Evolutionary conservation across 2,329 filamentous ascomycete genomes (phyloP).

Genomic region (Pyrenophora tritici-repentis): DNA sequence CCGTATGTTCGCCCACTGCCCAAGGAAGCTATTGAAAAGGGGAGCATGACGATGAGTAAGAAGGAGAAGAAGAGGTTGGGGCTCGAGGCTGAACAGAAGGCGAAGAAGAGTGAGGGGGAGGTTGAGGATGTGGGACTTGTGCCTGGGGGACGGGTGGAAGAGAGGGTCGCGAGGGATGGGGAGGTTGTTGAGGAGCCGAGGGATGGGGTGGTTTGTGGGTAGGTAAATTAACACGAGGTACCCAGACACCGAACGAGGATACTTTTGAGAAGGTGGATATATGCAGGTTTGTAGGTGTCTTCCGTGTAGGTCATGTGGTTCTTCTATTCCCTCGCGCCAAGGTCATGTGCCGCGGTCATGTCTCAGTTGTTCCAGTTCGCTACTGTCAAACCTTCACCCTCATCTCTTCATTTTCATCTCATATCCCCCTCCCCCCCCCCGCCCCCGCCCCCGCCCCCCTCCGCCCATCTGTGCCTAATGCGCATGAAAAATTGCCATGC

Average conservation of each 20-base stretch:
- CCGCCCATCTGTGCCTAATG: too few relatives aligned
- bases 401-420: too few relatives aligned
- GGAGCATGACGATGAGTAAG: constrained; percentile 74
- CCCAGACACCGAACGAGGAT: too few relatives aligned
- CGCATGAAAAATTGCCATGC: too few relatives aligned
- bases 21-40: constrained; percentile 82
- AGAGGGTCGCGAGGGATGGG: constrained; percentile 50
- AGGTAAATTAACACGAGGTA: too few relatives aligned
- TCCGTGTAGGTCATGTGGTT: neutral
- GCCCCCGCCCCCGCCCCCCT: too few relatives aligned
- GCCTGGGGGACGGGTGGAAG: constrained; percentile 53
- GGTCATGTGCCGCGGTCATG: neutral
- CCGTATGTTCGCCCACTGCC: constrained; percentile 85
- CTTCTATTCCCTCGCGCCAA: neutral
- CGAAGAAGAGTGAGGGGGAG: constrained; percentile 45
- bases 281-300: too few relatives aligned
- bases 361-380: neutral
- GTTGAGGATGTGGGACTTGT: constrained; percentile 27
- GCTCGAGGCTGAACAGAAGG: constrained; percentile 48
- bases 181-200: constrained; percentile 48
- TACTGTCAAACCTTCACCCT: too few relatives aligned
- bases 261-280: too few relatives aligned
- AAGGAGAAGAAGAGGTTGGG: constrained; percentile 57
- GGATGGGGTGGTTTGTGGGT: constrained; percentile 54
- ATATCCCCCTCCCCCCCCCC: too few relatives aligned